Evolutionary conservation across 1,139 yeast genomes (phyloP).

Genomic region (Yamadazyma spencermartinsiae): DNA sequence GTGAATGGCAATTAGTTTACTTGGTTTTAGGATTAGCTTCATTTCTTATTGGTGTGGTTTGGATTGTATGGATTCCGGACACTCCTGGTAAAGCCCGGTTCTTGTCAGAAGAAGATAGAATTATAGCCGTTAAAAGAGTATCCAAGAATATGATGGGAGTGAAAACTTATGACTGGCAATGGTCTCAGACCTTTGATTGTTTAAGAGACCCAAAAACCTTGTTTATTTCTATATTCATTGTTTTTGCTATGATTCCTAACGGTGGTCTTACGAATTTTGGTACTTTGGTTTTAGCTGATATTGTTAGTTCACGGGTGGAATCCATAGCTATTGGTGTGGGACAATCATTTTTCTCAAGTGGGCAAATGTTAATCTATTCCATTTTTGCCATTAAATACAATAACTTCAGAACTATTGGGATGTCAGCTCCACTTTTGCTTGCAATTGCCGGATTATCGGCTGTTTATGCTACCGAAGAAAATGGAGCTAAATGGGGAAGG

Average conservation of each 20-base stretch:
- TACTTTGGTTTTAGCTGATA: slow-evolving; percentile 9
- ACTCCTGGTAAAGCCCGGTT: slow-evolving; percentile 20
- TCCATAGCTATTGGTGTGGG: slow-evolving; percentile 12
- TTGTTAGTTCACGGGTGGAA: slow-evolving; percentile 10
- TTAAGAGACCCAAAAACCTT: slow-evolving; percentile 47
- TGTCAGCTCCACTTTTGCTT: slow-evolving; percentile 11
- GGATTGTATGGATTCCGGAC: slow-evolving; percentile 22
- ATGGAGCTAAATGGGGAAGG: slow-evolving; percentile 10
- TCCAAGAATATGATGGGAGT: slow-evolving; percentile 31
- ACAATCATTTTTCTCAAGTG: slow-evolving; percentile 11
- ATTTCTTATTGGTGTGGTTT: slow-evolving; percentile 13
- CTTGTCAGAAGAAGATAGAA: slow-evolving; percentile 19
- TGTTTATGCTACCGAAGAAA: slow-evolving; percentile 12
- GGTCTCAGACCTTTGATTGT: slow-evolving; percentile 43
- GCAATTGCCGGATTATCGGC: slow-evolving; percentile 15
- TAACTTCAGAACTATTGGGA: slow-evolving; percentile 14
- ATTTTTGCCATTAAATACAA: slow-evolving; percentile 9
- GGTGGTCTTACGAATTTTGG: slow-evolving; percentile 37
- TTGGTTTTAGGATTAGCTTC: slow-evolving; percentile 46
- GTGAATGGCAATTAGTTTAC: slow-evolving; percentile 29
- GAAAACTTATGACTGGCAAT: slow-evolving; percentile 46
- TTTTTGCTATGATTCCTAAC: slow-evolving; percentile 46
- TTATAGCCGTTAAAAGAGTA: slow-evolving; percentile 13
- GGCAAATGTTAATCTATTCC: slow-evolving; percentile 13
- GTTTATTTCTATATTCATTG: slow-evolving; percentile 37